A percentile compares a stretch with the other conserved stretches of the same genome.
phyloP scores from a whole-genome alignment of 2,329 filamentous ascomycete genomes.

The Trematosphaeria pertusa region DNA sequence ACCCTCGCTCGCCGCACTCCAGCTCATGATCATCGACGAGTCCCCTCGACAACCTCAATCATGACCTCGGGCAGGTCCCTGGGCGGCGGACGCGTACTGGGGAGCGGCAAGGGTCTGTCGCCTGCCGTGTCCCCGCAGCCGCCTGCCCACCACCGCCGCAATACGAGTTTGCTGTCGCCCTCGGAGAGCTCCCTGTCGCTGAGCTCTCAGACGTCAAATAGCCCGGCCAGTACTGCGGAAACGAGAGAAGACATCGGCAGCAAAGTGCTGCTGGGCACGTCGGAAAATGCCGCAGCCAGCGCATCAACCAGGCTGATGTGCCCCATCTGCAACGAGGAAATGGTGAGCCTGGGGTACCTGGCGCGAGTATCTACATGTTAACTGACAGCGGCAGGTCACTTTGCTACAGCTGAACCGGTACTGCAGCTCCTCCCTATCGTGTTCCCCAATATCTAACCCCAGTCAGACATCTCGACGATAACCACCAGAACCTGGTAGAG shows the following conservation, averaged over 20 bases:
- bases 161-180: slow-evolving; percentile 63
- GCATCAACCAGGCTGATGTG: slow-evolving; percentile 77
- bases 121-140: slow-evolving; percentile 59
- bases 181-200: slow-evolving; percentile 78
- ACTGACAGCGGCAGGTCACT: slow-evolving; percentile 70
- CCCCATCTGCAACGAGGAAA: slow-evolving; percentile 98
- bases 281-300: slow-evolving; percentile 62
- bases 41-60: slow-evolving; percentile 27
- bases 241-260: slow-evolving; percentile 77
- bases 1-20: slow-evolving; percentile 19
- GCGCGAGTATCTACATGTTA: slow-evolving; percentile 4
- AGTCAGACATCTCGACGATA: slow-evolving; percentile 79
- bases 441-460: slow-evolving; percentile 17
- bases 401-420: slow-evolving; percentile 81
- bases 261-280: slow-evolving; percentile 75
- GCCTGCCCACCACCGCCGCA: slow-evolving; percentile 44
- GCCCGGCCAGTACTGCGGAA: slow-evolving; percentile 72
- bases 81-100: slow-evolving; percentile 89
- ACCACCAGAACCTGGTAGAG: slow-evolving; percentile 86
- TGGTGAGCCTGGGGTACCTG: slow-evolving; percentile 65
- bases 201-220: slow-evolving; percentile 76
- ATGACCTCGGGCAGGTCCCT: slow-evolving; percentile 66
- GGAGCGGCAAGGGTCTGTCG: slow-evolving; percentile 82
- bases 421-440: slow-evolving; percentile 9
- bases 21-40: slow-evolving; percentile 23